Evolutionary conservation across 1,284 basidiomycete genomes (phyloP).

Genomic region (Fomitopsis palustris): DNA sequence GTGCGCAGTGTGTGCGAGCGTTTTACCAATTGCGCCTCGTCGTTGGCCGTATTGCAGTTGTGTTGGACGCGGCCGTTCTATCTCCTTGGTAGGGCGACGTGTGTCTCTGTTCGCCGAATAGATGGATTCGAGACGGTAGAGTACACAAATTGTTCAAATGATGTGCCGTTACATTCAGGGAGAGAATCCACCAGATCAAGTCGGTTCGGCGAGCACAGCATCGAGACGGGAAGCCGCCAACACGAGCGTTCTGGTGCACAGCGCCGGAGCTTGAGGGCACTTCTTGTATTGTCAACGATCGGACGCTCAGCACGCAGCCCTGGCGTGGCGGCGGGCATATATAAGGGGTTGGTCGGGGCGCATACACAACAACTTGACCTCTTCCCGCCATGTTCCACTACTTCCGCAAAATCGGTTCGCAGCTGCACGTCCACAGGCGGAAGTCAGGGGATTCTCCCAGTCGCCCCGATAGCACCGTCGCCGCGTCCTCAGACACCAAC

Average conservation of each 20-base stretch:
- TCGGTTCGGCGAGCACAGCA: background rate
- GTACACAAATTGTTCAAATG: too few species aligned
- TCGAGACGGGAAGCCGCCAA: background rate
- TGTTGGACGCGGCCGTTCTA: background rate
- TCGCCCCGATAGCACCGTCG: background rate
- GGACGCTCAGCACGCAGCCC: background rate
- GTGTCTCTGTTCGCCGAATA: too few species aligned
- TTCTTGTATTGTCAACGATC: background rate
- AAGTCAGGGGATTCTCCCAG: background rate
- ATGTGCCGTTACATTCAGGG: too few species aligned
- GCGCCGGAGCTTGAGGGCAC: background rate
- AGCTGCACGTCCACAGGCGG: background rate
- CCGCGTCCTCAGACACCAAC: background rate
- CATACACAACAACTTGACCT: background rate
- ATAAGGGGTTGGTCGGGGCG: background rate
- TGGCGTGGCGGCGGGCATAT: background rate
- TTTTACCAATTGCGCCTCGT: background rate
- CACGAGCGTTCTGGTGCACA: background rate
- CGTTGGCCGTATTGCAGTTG: background rate
- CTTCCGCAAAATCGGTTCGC: background rate
- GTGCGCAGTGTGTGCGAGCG: background rate
- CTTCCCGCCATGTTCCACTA: conserved; percentile 1
- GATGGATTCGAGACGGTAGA: too few species aligned
- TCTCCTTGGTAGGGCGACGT: too few species aligned
- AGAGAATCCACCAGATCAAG: too few species aligned